Percentiles rank a stretch among this genome's conserved stretches.
These are phyloP conservation scores for Gomphus sp. DNA, from an alignment of 1,284 basidiomycete genomes.

Conservation along the genomic window DNA sequence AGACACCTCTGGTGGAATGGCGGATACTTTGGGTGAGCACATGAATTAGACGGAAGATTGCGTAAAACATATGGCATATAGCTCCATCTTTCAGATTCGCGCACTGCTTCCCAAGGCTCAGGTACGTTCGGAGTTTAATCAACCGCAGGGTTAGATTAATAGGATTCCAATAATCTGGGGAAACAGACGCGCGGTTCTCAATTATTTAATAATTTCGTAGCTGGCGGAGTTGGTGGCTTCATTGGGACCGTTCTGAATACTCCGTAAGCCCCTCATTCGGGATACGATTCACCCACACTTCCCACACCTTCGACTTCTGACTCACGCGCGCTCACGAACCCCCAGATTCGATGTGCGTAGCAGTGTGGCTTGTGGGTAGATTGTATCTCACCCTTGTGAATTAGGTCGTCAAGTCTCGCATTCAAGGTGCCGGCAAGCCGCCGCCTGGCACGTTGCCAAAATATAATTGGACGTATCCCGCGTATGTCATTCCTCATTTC, in stretches of 20 bases:
- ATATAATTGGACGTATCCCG: conserved; percentile 92
- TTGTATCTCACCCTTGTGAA: conserved; percentile 11
- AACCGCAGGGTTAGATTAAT: neutral
- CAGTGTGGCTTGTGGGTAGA: neutral
- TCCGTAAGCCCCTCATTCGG: conserved; percentile 38
- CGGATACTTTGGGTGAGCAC: conserved; percentile 70
- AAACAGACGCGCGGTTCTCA: conserved; percentile 61
- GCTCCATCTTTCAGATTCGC: conserved; percentile 79
- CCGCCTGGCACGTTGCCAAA: conserved; percentile 64
- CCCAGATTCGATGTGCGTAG: conserved; percentile 11
- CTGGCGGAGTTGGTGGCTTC: conserved; percentile 86
- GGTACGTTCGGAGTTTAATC: conserved; percentile 29
- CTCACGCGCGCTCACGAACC: neutral
- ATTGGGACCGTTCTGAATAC: conserved; percentile 79
- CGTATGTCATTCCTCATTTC: conserved; percentile 24
- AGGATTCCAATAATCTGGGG: neutral
- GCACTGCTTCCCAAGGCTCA: conserved; percentile 75
- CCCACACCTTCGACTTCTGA: neutral
- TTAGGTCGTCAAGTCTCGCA: conserved; percentile 92
- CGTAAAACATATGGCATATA: conserved; percentile 8
- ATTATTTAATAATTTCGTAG: conserved; percentile 87
- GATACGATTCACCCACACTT: neutral
- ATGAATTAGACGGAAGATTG: neutral
- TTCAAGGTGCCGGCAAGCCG: conserved; percentile 67
- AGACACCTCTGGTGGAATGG: conserved; percentile 89